Base-by-base conservation (phyloP, 1,284 basidiomycete genomes). In the Ustilago cynodontis region DNA sequence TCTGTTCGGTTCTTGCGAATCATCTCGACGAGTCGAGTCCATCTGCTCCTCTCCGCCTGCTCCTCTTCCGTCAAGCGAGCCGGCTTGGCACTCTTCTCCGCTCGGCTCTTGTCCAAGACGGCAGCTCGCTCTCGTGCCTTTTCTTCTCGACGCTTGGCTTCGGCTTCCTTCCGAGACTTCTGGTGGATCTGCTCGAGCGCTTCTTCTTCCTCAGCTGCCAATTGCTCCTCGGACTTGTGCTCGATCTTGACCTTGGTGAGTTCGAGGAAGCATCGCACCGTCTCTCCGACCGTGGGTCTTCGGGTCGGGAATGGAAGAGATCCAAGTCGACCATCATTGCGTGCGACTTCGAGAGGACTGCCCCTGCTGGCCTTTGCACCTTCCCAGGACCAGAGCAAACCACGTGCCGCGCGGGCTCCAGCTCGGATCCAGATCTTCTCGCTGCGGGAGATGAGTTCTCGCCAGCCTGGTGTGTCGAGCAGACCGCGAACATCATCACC, bases 261-360 rank as follows among this genome's bases (percentile, higher is more conserved):
- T 86, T 99, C 96, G 63, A 91, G 88, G 68, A 98, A 91, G 84
- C 94, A 95, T 14, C 97, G 92, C 11, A 91, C 82, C 28, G 98
- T 90, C 86, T 99, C 97, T 24, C 93, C 91, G 88, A 95, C 92
- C 0, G 96, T 98, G 91, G 96, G 77, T 33, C 59, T 77, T 51
- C 81, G 65, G 14, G 84, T 83, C 7, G 79, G 75, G 55, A 85
- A 74, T 3, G 84, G 80, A 14, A 82, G 71, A 35, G 71, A 73
- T 11, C 68, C 71, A 1, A 85, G 62, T 3, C 89, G 87, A 14
- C 88, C 88, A 0, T 80, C 82, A n/a, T 64, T 56, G 33, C 80
- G 71, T 14, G 77, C 77, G 5, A 57, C 59, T n/a, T 85, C 85
- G 14, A 86, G 81, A 3, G 85, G 86, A 45, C 74, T 81, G 22